These are phyloP conservation scores for Taiwanofungus camphoratus DNA, from an alignment of 1,284 basidiomycete species.

Conservation along the genomic window DNA sequence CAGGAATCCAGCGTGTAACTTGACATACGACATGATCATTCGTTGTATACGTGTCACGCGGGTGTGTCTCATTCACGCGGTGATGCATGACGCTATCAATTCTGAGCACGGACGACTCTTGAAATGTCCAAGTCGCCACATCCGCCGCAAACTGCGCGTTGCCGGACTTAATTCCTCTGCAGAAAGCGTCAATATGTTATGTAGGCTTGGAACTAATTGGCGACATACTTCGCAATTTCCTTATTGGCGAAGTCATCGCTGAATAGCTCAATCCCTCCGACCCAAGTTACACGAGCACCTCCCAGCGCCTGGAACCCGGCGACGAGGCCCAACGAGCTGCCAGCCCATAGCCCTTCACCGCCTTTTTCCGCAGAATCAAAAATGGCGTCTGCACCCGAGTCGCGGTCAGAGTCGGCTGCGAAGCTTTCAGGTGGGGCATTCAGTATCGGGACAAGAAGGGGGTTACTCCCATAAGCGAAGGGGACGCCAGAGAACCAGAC, in stretches of 20 bases:
- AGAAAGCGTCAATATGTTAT: constrained; percentile 9
- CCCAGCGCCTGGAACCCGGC: constrained; percentile 85
- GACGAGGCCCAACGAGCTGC: constrained; percentile 70
- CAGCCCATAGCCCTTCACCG: constrained; percentile 76
- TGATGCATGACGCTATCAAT: constrained; percentile 77
- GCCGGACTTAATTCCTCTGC: constrained; percentile 58
- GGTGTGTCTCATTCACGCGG: constrained; percentile 53
- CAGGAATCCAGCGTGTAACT: not conserved
- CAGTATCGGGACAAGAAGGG: constrained; percentile 79
- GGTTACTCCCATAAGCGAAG: constrained; percentile 73
- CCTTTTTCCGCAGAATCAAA: constrained; percentile 64
- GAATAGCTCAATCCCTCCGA: constrained; percentile 80
- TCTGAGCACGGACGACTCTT: constrained; percentile 78
- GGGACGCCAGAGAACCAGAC: constrained; percentile 79
- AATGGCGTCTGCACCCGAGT: constrained; percentile 49
- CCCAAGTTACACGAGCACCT: constrained; percentile 77
- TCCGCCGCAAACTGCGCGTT: constrained; percentile 75
- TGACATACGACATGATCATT: constrained; percentile 80
- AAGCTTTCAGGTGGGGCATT: constrained; percentile 73
- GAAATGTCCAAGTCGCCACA: constrained; percentile 87
- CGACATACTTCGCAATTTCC: constrained; percentile 51
- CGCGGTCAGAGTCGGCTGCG: constrained; percentile 56
- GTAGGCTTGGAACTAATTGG: constrained; percentile 1
- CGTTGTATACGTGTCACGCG: constrained; percentile 72
- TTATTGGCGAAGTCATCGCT: constrained; percentile 65